Evolutionary conservation across 495 filamentous ascomycete species (phyloP).

Genomic region (Aspergillus avenaceus): DNA sequence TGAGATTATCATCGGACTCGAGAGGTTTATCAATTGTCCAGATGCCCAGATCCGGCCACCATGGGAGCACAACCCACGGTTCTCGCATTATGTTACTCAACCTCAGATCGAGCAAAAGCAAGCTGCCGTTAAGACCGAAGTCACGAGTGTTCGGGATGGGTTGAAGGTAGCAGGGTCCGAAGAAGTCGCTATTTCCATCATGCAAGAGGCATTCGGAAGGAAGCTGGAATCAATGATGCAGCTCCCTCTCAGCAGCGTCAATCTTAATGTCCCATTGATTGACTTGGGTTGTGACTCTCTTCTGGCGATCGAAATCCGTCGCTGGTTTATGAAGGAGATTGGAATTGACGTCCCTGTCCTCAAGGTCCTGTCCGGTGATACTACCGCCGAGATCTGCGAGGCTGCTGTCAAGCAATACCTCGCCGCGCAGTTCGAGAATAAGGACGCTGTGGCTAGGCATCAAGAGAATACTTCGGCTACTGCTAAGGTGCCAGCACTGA

Average conservation of each 20-base stretch:
- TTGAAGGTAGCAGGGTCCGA: not conserved
- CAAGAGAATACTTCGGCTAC: no score
- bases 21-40: not conserved
- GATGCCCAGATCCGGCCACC: not conserved
- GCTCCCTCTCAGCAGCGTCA: not conserved
- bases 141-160: no score
- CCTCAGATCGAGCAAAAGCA: not conserved
- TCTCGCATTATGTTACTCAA: not conserved
- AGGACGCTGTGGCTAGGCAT: no score
- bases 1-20: not conserved
- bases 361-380: constrained; percentile 34
- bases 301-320: constrained; percentile 24
- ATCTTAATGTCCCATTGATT: not conserved
- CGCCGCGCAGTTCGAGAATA: not conserved
- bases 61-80: not conserved
- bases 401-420: not conserved
- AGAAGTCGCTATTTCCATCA: no score
- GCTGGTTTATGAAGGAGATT: constrained; percentile 34
- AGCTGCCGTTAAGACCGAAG: not conserved
- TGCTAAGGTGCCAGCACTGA: no score
- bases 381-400: not conserved
- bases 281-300: constrained; percentile 34
- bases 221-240: not conserved
- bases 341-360: constrained; percentile 43
- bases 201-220: not conserved